Percentiles rank a stretch among this genome's conserved stretches.
Evolutionary conservation across 768 basidiomycete genomes (phyloP).

Genomic region (Gyrodon lividus): DNA sequence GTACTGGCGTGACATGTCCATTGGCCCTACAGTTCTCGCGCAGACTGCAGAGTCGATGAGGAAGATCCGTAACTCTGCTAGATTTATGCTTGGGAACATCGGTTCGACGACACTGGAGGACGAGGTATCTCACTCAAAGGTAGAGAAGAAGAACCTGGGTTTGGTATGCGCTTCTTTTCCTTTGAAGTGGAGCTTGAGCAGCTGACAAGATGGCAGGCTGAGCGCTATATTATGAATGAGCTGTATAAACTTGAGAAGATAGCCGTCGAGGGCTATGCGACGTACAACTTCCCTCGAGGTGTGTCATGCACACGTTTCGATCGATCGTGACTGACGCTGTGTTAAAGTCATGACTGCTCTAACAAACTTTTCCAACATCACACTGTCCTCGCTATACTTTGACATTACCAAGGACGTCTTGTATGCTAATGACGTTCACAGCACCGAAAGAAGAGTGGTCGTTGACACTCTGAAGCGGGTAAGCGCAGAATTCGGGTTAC

Average conservation of each 20-base stretch:
- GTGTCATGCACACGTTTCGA: not conserved
- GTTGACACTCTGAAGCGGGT: conserved; percentile 75
- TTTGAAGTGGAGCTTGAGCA: not conserved
- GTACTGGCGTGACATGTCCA: conserved; percentile 84
- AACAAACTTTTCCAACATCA: conserved; percentile 76
- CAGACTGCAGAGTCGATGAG: conserved; percentile 75
- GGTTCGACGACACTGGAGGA: conserved; percentile 28
- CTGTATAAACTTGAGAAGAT: conserved; percentile 67
- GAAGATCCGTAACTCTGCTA: conserved; percentile 81
- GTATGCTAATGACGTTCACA: conserved; percentile 63
- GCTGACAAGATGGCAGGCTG: conserved; percentile 50
- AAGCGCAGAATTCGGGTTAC: conserved; percentile 7
- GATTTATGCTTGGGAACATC: conserved; percentile 85
- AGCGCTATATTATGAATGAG: conserved; percentile 85
- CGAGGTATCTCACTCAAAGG: not conserved
- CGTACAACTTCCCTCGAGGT: conserved; percentile 86
- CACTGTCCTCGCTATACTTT: conserved; percentile 88
- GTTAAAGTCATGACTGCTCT: conserved; percentile 66
- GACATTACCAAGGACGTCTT: conserved; percentile 89
- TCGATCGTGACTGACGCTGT: not conserved
- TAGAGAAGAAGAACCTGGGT: conserved; percentile 47
- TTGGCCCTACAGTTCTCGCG: conserved; percentile 73
- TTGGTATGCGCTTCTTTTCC: conserved; percentile 47
- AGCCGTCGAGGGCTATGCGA: conserved; percentile 65
- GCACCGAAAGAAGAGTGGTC: conserved; percentile 58